Conservation (phyloP, 306 rosid genomes). For the Senna tora region DNA sequence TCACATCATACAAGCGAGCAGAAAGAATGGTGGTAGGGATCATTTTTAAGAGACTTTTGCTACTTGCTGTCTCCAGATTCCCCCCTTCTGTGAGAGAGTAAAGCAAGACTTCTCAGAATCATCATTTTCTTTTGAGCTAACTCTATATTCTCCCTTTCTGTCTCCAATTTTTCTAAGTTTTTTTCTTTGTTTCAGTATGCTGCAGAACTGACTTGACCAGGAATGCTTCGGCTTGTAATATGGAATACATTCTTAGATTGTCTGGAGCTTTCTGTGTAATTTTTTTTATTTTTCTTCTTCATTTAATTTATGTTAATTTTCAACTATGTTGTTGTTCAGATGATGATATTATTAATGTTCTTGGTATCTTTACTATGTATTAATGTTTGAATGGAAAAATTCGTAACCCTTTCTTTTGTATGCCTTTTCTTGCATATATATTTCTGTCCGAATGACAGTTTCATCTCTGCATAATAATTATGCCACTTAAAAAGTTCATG, state of each 20-base stretch:
- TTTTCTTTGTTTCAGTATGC: conserved; percentile 52
- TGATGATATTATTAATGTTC: conserved; percentile 22
- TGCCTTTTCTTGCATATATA: conserved; percentile 17
- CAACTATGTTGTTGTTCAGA: conserved; percentile 27
- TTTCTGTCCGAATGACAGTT: conserved; percentile 3
- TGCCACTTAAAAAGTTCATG: neutral
- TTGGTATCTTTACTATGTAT: conserved; percentile 32
- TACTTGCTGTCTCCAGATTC: neutral
- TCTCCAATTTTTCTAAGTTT: neutral
- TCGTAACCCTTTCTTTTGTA: conserved; percentile 20
- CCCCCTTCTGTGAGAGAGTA: neutral
- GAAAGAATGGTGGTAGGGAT: neutral
- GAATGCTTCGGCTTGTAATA: conserved; percentile 31
- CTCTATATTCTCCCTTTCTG: neutral
- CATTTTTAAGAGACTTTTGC: neutral
- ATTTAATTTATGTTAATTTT: neutral
- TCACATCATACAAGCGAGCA: neutral
- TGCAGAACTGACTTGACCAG: conserved; percentile 47
- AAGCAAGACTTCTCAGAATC: neutral
- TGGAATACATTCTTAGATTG: conserved; percentile 34
- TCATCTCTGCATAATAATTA: neutral
- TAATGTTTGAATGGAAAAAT: conserved; percentile 21
- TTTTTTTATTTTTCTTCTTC: neutral
- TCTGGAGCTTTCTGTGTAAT: conserved; percentile 33
- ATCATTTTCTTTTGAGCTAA: neutral